Conservation (phyloP, 2,329 filamentous ascomycete genomes). For the Niveomyces coronatus region DNA sequence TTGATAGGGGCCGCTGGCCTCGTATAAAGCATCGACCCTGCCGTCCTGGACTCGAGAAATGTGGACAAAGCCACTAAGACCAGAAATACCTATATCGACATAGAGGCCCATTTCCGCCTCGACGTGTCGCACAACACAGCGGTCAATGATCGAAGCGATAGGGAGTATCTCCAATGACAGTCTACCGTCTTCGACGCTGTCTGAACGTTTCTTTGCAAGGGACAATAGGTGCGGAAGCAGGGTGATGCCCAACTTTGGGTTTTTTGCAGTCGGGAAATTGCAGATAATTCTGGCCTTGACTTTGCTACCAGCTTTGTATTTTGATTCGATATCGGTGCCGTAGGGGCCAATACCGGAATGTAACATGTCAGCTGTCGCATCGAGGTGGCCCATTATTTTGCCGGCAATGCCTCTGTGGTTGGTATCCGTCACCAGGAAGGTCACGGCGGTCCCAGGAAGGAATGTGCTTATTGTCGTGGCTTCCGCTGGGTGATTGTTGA, state of each 20-base stretch:
- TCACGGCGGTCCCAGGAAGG: slow-evolving; percentile 82
- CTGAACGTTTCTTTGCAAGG: slow-evolving; percentile 38
- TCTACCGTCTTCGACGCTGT: slow-evolving; percentile 27
- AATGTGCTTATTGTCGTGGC: slow-evolving; percentile 85
- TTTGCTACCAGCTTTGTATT: slow-evolving; percentile 76
- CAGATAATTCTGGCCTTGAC: slow-evolving; percentile 80
- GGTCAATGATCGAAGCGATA: slow-evolving; percentile 65
- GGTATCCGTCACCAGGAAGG: slow-evolving; percentile 71
- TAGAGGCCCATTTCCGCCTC: slow-evolving; percentile 75
- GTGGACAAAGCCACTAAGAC: slow-evolving; percentile 79
- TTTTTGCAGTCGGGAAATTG: slow-evolving; percentile 69
- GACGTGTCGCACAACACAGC: slow-evolving; percentile 70
- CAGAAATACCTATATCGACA: slow-evolving; percentile 52
- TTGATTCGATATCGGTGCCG: slow-evolving; percentile 59
- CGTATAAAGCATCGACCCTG: slow-evolving; percentile 74
- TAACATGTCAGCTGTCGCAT: slow-evolving; percentile 81
- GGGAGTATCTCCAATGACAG: slow-evolving; percentile 50
- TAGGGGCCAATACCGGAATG: slow-evolving; percentile 71
- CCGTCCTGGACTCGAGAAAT: slow-evolving; percentile 87
- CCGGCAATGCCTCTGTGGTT: slow-evolving; percentile 67
- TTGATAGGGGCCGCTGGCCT: slow-evolving; percentile 68
- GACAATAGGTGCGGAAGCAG: slow-evolving; percentile 73
- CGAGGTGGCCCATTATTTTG: slow-evolving; percentile 84
- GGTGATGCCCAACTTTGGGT: slow-evolving; percentile 79
- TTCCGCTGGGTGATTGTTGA: slow-evolving; percentile 55